A percentile compares a stretch with the other conserved stretches of the same genome.
These are phyloP conservation scores for Tolypocladium tundrense DNA, from an alignment of 2,329 filamentous ascomycete genomes.

Conservation along the genomic window DNA sequence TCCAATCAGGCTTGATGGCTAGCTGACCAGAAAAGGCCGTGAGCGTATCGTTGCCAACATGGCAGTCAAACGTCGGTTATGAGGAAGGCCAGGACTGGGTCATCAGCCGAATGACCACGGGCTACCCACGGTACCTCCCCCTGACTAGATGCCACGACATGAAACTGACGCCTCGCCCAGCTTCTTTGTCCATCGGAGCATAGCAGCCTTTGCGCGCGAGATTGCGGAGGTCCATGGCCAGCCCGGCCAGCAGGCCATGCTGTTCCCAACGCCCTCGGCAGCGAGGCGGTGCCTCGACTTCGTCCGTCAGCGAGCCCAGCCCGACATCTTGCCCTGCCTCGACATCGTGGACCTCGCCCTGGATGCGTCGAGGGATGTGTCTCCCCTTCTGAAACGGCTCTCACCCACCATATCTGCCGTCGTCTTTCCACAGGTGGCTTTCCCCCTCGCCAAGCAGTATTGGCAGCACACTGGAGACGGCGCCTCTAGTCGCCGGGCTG, in stretches of 20 bases:
- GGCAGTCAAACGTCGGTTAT: conserved; percentile 83
- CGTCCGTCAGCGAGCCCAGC: conserved; percentile 48
- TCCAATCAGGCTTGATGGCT: background rate
- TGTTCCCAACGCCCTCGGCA: conserved; percentile 65
- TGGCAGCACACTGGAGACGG: conserved; percentile 97
- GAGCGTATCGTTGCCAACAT: conserved; percentile 91
- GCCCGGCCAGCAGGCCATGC: conserved; percentile 58
- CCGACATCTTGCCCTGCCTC: conserved; percentile 37
- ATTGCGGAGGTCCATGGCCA: conserved; percentile 56
- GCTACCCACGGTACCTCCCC: conserved; percentile 66
- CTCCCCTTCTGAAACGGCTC: conserved; percentile 42
- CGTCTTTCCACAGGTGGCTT: conserved; percentile 57
- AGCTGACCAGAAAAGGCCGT: conserved; percentile 54
- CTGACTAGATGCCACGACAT: no score
- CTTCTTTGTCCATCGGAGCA: conserved; percentile 85
- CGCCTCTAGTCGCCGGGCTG: conserved; percentile 79
- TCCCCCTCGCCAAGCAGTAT: conserved; percentile 74
- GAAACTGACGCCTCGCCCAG: conserved; percentile 31
- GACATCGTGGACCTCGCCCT: conserved; percentile 54
- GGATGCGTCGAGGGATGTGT: conserved; percentile 39
- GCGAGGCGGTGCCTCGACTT: conserved; percentile 70
- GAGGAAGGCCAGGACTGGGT: conserved; percentile 89
- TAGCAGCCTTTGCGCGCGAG: conserved; percentile 60
- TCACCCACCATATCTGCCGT: conserved; percentile 58
- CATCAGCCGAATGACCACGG: conserved; percentile 72